phyloP scores from a whole-genome alignment of 192 early-diverging fungal species.

The Coemansia sp. region DNA sequence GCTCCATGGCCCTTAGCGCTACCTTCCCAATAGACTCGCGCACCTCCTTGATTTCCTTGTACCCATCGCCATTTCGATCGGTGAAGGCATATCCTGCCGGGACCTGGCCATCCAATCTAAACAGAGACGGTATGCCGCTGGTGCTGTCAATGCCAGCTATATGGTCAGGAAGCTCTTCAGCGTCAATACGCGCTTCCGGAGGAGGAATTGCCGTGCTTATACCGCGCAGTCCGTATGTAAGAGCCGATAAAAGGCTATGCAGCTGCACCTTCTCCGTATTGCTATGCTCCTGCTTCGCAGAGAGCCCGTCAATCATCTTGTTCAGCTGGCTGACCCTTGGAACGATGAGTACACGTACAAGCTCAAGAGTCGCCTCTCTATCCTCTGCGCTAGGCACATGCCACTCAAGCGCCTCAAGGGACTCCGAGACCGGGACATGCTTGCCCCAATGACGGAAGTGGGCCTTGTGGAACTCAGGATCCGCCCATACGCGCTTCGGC shows the following conservation, averaged over 20 bases:
- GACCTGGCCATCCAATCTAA: conserved; percentile 43
- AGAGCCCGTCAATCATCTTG: conserved; percentile 14
- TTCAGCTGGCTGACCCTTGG: conserved; percentile 41
- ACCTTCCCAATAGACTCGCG: conserved; percentile 60
- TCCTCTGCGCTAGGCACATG: conserved; percentile 73
- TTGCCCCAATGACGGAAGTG: conserved; percentile 82
- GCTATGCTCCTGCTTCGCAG: conserved; percentile 13
- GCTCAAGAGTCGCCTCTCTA: conserved; percentile 65
- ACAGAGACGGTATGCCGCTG: conserved; percentile 34
- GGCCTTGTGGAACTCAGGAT: conserved; percentile 61
- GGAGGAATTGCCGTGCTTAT: conserved; percentile 40
- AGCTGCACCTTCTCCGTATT: conserved; percentile 39
- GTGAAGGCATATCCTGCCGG: conserved; percentile 72
- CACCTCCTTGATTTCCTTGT: conserved; percentile 54
- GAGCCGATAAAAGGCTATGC: conserved; percentile 24
- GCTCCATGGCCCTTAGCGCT: conserved; percentile 57
- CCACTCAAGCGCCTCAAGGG: conserved; percentile 67
- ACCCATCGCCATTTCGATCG: conserved; percentile 54
- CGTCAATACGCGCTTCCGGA: conserved; percentile 11
- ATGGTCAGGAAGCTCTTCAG: conserved; percentile 15
- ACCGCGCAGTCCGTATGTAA: conserved; percentile 28
- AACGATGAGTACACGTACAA: conserved; percentile 60
- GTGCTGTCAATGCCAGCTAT: conserved; percentile 28
- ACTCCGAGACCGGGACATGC: conserved; percentile 52
- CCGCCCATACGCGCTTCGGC: conserved; percentile 29